phyloP scores from a whole-genome alignment of 2,329 filamentous ascomycete genomes.

The Chrysosporium keratinophilum region DNA sequence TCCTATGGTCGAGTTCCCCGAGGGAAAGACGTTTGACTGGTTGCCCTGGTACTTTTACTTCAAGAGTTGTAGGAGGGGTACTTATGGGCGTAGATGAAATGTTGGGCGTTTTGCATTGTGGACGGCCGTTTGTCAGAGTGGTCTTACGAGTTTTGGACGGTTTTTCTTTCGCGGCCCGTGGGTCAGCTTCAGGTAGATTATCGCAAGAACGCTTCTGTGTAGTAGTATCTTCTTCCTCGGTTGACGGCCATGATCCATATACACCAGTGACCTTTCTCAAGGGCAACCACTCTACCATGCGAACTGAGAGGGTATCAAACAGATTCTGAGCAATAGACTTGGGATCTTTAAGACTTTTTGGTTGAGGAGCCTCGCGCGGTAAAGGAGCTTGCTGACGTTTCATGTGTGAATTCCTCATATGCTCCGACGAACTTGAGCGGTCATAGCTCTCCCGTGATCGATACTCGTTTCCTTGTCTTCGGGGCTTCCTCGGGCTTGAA shows the following conservation, averaged over 20 bases:
- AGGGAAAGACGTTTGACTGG: slow-evolving; percentile 33
- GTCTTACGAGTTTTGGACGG: background rate
- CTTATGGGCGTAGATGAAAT: slow-evolving; percentile 22
- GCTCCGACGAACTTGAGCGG: background rate
- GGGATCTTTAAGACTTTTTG: slow-evolving; percentile 41
- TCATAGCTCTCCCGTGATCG: background rate
- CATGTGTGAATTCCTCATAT: background rate
- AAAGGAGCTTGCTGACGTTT: background rate
- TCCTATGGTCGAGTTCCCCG: slow-evolving; percentile 30
- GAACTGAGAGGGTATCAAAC: slow-evolving; percentile 39
- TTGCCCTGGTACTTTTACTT: slow-evolving; percentile 31
- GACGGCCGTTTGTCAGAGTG: background rate
- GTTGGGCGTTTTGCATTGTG: slow-evolving; percentile 2
- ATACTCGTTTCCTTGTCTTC: background rate
- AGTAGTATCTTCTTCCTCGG: background rate
- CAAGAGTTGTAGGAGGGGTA: slow-evolving; percentile 26
- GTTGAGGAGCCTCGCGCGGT: slow-evolving; percentile 3
- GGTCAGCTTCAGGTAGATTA: no score
- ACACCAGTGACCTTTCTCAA: slow-evolving; percentile 16
- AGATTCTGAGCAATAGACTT: slow-evolving; percentile 54
- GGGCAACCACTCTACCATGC: slow-evolving; percentile 41
- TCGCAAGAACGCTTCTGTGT: background rate
- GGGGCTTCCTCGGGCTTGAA: background rate
- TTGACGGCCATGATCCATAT: background rate
- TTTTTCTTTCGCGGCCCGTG: background rate